phyloP scores from a whole-genome alignment of 1,284 basidiomycete species.

The Ustilago nuda region DNA sequence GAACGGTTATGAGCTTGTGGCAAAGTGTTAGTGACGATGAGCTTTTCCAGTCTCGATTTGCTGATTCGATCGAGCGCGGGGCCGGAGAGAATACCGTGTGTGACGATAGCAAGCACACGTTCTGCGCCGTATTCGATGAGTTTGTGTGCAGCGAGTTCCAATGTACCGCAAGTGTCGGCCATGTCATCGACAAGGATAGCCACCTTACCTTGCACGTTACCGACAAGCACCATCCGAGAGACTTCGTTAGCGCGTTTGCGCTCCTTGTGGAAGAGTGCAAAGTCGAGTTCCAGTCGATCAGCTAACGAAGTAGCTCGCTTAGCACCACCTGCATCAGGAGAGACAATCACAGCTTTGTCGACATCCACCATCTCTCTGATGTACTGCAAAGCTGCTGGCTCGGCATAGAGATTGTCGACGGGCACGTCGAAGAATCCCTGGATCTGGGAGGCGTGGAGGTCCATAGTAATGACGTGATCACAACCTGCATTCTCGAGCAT shows the following conservation, averaged over 20 bases:
- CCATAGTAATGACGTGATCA: slow-evolving; percentile 84
- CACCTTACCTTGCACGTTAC: slow-evolving; percentile 89
- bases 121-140: slow-evolving; percentile 89
- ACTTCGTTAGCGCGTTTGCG: slow-evolving; percentile 99
- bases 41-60: slow-evolving; percentile 79
- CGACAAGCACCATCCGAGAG: slow-evolving; percentile 97
- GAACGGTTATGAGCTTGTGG: slow-evolving; percentile 85
- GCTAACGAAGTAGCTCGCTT: slow-evolving; percentile 98
- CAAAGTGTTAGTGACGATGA: slow-evolving; percentile 98
- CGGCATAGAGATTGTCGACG: slow-evolving; percentile 98
- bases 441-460: slow-evolving; percentile 68
- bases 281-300: slow-evolving; percentile 94
- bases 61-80: slow-evolving; percentile 77
- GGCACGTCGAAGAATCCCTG: slow-evolving; percentile 99
- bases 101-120: slow-evolving; percentile 91
- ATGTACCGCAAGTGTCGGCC: slow-evolving; percentile 97
- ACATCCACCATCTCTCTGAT: slow-evolving; percentile 91
- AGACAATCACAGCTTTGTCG: slow-evolving; percentile 92
- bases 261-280: slow-evolving; percentile 99
- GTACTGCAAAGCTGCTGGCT: slow-evolving; percentile 95
- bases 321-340: slow-evolving; percentile 97
- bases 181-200: slow-evolving; percentile 99
- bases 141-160: slow-evolving; percentile 90
- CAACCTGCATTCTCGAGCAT: slow-evolving; percentile 98
- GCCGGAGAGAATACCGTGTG: slow-evolving; percentile 95